These are phyloP conservation scores for Neolecta irregularis DNA, from an alignment of 1,139 yeast species.

Conservation along the genomic window DNA sequence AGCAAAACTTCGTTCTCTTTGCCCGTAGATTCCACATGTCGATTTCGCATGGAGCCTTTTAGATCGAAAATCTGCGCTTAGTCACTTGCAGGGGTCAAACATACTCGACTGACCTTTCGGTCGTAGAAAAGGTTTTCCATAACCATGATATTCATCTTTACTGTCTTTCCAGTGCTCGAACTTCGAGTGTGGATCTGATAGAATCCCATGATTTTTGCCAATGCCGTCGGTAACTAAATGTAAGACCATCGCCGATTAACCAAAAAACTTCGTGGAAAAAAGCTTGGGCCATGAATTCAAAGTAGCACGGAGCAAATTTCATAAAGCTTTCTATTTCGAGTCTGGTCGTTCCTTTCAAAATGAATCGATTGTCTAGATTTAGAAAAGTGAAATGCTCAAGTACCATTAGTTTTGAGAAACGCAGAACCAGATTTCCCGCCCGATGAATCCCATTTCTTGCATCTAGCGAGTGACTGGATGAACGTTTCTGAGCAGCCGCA, in stretches of 20 bases:
- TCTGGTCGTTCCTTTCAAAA: conserved; percentile 77
- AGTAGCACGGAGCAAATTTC: conserved; percentile 89
- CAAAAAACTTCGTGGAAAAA: conserved; percentile 53
- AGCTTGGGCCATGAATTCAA: conserved; percentile 90
- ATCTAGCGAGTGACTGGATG: conserved; percentile 78
- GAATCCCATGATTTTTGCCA: conserved; percentile 90
- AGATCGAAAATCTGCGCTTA: conserved; percentile 53
- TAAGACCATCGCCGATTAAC: neutral
- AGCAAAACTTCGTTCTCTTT: conserved; percentile 82
- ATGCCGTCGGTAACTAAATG: conserved; percentile 55
- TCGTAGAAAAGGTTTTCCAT: conserved; percentile 93
- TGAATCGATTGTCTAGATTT: conserved; percentile 61
- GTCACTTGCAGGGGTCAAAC: neutral
- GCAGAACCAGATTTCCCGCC: conserved; percentile 97
- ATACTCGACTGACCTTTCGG: conserved; percentile 49
- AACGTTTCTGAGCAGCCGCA: conserved; percentile 68
- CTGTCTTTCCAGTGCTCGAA: conserved; percentile 54
- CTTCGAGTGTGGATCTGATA: conserved; percentile 83
- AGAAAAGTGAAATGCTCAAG: neutral
- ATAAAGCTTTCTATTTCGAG: conserved; percentile 87
- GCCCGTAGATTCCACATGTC: conserved; percentile 95
- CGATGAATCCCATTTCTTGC: conserved; percentile 87
- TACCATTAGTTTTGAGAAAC: conserved; percentile 53
- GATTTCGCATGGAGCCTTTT: conserved; percentile 93
- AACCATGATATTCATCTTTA: conserved; percentile 79